Base-by-base conservation (phyloP, 108 stramenopile species). In the Stephanodiscus minutulus region DNA sequence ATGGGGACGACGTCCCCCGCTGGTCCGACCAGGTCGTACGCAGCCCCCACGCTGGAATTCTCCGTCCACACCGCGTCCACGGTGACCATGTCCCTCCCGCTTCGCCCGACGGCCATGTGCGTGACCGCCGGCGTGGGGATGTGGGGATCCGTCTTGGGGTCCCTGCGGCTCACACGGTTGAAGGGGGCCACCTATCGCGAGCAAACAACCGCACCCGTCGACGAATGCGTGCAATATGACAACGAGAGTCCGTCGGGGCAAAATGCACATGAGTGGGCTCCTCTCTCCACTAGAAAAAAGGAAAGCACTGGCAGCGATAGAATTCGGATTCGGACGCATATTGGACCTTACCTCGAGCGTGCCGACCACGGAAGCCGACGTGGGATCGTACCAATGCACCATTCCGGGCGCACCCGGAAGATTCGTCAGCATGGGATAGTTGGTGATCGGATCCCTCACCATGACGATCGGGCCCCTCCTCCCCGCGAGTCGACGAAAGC, bases 361-460 rank as follows among this genome's bases (percentile, higher is more conserved):
- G 17, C 73, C 74, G 41, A 69, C 72, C 28, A 91, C 82, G 0
- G 79, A 79, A 39, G 79, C 72, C 17, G 74, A 59, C 4, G 35
- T 59, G 22, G 87, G 76, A 81, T 94, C 87, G 66, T 82, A 90
- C 93, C 89, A 90, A 63, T 94, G 89, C 29, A 94, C 76, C 60
- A 76, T 86, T 54, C 93, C 93, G 9, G 91, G 86, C 9, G 93
- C 88, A 35, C 85, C 84, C 28, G 76, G 71, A 35, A 77, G 48
- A 62, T 79, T 79, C 10, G 82, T 46, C 21, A 79, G 43, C 49
- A 82, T 82, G 22, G 66, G 67, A 66, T 46, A 12, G 33, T 54
- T 57, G 11, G 81, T 82, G 7, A 76, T 77, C 12, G 81, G 81
- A 64, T 82, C 81, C 71, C 62, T 72, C 55, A 50, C 24, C 70